Base-by-base conservation (phyloP, 1,139 yeast genomes). In the Suhomyces maxii region DNA sequence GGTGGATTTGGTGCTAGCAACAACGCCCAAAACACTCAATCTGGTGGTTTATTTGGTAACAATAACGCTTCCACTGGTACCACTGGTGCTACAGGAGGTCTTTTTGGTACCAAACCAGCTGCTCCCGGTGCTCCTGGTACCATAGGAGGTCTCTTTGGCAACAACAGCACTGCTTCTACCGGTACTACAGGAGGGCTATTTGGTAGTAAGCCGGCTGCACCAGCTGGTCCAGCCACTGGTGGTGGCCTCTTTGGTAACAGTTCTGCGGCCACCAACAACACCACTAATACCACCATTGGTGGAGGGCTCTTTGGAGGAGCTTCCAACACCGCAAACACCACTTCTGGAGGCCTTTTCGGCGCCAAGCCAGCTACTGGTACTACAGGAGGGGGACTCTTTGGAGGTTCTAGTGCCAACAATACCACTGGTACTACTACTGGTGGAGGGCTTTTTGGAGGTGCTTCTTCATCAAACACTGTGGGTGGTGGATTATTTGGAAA, bases 281-380 rank as follows among this genome's bases (percentile, higher is more conserved):
- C 31, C 31, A 25, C 32, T 30, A 32, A 41, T 9, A 28, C 41
- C 12, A 28, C 23, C 8, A 9, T 47, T 6, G 37, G 42, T 5
- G 53, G 53, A 12, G 49, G 51, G 2, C 50, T 46, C 36, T 47
- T 47, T 37, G 53, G 53, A 10, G 63, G 63, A 7, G 40, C 47
- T 23, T 6, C 44, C 6, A 36, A 26, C 12, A 50, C 42, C 14
- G 34, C 23, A 18, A 18, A 32, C 30, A 31, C 42, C 33, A 28
- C 49, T 26, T n/a, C 36, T 6, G 40, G 45, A 14, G 51, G 51
- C 6, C 40, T 53, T 9, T 53, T 53, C 41, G 56, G 54, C 6
- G 35, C 35, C 30, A 44, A 40, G n/a, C 41, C 47, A 12, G 42
- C 35, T 2, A 36, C 30, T 28, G 25, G 10, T 11, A 23, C 31